A percentile compares a stretch with the other conserved stretches of the same genome.
Evolutionary conservation across 345 rosid species (phyloP).

Genomic region (Eucalyptus marginata): DNA sequence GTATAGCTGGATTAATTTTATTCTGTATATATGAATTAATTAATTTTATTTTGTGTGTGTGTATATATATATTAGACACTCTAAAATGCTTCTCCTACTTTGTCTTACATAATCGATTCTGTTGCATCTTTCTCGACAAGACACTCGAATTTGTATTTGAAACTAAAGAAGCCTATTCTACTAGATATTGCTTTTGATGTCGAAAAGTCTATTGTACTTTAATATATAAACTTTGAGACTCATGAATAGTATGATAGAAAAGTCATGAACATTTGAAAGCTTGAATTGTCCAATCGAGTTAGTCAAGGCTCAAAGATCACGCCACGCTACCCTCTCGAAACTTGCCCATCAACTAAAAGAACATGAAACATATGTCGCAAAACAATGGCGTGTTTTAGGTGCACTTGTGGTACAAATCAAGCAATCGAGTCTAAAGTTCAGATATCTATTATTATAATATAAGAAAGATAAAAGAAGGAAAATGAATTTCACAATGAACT

Average conservation of each 20-base stretch:
- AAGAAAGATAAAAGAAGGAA: not conserved
- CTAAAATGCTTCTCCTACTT: not conserved
- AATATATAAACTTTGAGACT: not conserved
- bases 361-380: not conserved
- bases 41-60: not conserved
- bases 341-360: not conserved
- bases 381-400: not conserved
- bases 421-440: not conserved
- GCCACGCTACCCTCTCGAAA: not conserved
- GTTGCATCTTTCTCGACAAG: not conserved
- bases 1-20: not conserved
- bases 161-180: not conserved
- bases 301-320: not conserved
- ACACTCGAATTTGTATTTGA: not conserved
- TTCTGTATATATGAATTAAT: no score
- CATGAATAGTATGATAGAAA: not conserved
- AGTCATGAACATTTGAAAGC: not conserved
- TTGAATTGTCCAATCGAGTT: not conserved
- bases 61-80: not conserved
- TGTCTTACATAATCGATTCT: fast-evolving
- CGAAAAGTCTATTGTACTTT: not conserved
- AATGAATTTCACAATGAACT: not conserved
- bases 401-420: not conserved
- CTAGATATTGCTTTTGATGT: not conserved
- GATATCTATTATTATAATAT: not conserved